Evolutionary conservation across 192 early-diverging fungal species (phyloP).

Genomic region (Phycomyces blakesleeanus): DNA sequence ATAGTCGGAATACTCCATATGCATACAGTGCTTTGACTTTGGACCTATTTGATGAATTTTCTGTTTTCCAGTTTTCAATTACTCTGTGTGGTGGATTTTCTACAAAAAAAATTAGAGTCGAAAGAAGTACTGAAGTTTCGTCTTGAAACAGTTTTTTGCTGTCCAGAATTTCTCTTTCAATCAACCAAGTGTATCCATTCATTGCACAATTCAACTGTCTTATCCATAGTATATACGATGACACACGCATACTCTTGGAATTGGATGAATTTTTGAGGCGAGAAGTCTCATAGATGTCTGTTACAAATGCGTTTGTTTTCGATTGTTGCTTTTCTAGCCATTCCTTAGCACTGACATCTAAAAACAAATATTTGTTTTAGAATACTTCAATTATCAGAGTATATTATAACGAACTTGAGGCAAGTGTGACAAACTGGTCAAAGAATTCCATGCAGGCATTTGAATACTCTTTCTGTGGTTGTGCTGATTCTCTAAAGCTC

Average conservation of each 20-base stretch:
- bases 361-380: neutral
- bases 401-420: conserved; percentile 37
- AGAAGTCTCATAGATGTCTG: neutral
- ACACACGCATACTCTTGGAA: neutral
- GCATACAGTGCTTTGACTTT: conserved; percentile 7
- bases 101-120: neutral
- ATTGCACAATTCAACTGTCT: conserved; percentile 21
- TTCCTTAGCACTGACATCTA: neutral
- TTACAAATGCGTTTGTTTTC: conserved; percentile 5
- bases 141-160: conserved; percentile 3
- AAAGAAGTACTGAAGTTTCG: conserved; percentile 4
- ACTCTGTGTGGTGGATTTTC: neutral
- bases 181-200: conserved; percentile 37
- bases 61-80: neutral
- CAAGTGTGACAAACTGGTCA: conserved; percentile 44
- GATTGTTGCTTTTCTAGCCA: conserved; percentile 11
- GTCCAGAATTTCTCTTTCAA: conserved; percentile 22
- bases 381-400: neutral
- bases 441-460: conserved; percentile 61
- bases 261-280: neutral
- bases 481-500: conserved; percentile 52
- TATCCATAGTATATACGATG: conserved; percentile 18
- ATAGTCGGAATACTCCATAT: neutral
- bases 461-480: conserved; percentile 55
- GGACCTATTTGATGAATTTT: neutral